Conservation (phyloP, 2,329 filamentous ascomycete genomes). For the Pezicula carpinea region DNA sequence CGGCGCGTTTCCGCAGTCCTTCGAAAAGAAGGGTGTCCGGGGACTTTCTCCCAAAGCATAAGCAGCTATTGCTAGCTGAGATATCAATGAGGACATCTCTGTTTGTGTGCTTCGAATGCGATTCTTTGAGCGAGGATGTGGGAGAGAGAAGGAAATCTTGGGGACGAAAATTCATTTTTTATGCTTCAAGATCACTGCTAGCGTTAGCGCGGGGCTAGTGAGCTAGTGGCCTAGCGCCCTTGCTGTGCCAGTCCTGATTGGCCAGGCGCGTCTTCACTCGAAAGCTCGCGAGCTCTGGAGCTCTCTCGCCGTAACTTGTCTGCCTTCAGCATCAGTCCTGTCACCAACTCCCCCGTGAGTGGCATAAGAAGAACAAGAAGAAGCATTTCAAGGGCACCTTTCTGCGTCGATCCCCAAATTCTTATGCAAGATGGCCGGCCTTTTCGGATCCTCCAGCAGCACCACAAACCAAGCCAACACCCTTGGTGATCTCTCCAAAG, state of each 20-base stretch:
- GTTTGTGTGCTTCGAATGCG: constrained; percentile 99
- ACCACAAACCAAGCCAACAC: constrained; percentile 57
- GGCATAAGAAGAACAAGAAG: no score
- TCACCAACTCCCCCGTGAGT: no score
- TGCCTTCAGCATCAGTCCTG: no score
- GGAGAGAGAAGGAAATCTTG: constrained; percentile 34
- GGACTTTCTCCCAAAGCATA: constrained; percentile 99
- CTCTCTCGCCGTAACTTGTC: no score
- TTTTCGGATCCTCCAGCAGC: constrained; percentile 52
- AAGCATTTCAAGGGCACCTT: no score
- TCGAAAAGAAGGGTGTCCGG: constrained; percentile 71
- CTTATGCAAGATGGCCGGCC: constrained; percentile 52
- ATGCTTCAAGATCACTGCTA: no score
- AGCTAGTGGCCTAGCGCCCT: no score
- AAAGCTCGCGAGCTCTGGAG: no score
- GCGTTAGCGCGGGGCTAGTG: no score
- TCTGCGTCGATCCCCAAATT: no score
- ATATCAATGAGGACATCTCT: constrained; percentile 49
- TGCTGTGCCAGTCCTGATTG: no score
- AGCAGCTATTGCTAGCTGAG: constrained; percentile 31
- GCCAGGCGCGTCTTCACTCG: no score
- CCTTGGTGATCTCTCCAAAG: constrained; percentile 84
- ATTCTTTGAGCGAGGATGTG: constrained; percentile 98
- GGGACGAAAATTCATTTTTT: constrained; percentile 1
- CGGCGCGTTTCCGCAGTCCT: constrained; percentile 93